A percentile compares a stretch with the other conserved stretches of the same genome.
phyloP scores from a whole-genome alignment of 305 asterid genomes.

The Fraxinus angustifolia region DNA sequence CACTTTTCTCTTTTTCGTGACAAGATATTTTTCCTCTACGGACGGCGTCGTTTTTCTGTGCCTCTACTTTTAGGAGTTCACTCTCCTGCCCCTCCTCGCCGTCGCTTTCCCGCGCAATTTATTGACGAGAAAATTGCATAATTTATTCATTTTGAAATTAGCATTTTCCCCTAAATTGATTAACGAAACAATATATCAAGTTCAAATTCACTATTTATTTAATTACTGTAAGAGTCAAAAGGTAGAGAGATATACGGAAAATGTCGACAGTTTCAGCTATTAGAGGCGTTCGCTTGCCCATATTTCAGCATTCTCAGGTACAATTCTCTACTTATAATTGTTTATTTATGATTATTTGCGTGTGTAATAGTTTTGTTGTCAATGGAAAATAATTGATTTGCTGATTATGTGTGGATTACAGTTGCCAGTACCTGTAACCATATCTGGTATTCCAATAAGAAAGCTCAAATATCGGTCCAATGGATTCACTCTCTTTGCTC shows the following conservation, averaged over 20 bases:
- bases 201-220: background rate
- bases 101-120: background rate
- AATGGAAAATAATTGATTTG: constrained; percentile 1
- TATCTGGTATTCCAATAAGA: constrained; percentile 25
- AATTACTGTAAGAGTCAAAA: background rate
- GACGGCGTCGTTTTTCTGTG: background rate
- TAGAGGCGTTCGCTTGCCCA: constrained; percentile 48
- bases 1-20: constrained; percentile 9
- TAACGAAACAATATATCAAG: background rate
- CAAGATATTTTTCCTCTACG: background rate
- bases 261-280: constrained; percentile 60
- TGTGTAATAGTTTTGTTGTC: background rate
- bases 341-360: background rate
- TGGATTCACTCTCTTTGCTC: constrained; percentile 42
- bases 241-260: background rate
- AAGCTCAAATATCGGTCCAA: constrained; percentile 29
- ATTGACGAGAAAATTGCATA: background rate
- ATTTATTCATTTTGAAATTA: background rate
- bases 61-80: background rate
- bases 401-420: constrained; percentile 29
- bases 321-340: background rate
- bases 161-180: background rate
- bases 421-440: constrained; percentile 41
- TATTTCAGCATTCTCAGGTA: constrained; percentile 54
- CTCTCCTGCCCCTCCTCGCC: background rate